Evolutionary conservation across 129 eudicot genomes (phyloP).

Genomic region (Tagetes patula): DNA sequence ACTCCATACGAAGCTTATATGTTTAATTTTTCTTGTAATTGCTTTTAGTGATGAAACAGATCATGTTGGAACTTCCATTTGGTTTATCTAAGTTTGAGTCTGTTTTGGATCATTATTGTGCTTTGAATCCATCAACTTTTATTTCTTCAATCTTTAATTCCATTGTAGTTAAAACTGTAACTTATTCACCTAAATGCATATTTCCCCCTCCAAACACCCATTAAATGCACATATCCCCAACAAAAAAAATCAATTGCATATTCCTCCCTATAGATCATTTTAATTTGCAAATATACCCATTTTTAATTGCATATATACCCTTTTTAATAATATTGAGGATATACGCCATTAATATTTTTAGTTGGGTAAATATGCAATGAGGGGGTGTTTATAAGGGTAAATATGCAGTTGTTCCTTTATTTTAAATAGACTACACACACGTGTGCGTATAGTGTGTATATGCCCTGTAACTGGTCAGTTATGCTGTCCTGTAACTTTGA

Average conservation of each 20-base stretch:
- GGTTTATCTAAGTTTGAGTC: neutral
- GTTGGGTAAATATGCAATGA: too few species aligned
- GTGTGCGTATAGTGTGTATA: too few species aligned
- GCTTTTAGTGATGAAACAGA: neutral
- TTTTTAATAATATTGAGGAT: too few species aligned
- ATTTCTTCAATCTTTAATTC: neutral
- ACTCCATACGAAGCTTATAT: conserved; percentile 5
- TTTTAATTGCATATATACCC: too few species aligned
- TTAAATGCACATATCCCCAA: too few species aligned
- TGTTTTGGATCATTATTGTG: conserved; percentile 12
- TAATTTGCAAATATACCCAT: too few species aligned
- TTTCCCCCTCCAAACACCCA: too few species aligned
- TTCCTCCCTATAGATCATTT: too few species aligned
- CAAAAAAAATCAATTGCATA: too few species aligned
- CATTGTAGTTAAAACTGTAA: neutral
- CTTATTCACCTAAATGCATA: neutral
- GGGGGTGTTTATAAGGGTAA: too few species aligned
- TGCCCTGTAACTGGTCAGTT: neutral
- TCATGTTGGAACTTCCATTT: conserved; percentile 14
- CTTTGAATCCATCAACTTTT: neutral
- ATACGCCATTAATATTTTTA: too few species aligned
- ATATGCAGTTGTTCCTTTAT: too few species aligned
- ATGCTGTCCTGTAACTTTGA: conserved; percentile 9
- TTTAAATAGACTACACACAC: neutral
- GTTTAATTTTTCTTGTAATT: conserved; percentile 1